Evolutionary conservation across 192 early-diverging fungal species (phyloP), one percentile per base, ranked within the genome.

Genomic region (Dissophora globulifera): DNA sequence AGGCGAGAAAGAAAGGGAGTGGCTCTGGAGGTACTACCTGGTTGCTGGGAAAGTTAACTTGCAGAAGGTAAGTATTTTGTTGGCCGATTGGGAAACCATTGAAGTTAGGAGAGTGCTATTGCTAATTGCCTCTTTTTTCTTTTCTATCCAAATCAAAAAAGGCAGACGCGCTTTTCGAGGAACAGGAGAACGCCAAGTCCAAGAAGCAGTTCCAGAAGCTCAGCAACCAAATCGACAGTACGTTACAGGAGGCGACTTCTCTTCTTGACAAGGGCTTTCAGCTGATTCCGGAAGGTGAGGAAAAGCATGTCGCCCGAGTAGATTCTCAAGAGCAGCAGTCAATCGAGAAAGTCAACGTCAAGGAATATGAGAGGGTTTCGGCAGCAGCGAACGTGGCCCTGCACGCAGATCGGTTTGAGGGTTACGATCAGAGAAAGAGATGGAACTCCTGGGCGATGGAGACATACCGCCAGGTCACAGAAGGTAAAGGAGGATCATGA

Each of bases 361-460:
- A 76, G 53, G 61, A 54, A 13, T 52, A 66, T 32, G 72, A 76
- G 41, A 76, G 61, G 58, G 52, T 62, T 17, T 56, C 72, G 8
- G 58, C 63, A 1, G 72, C 72, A 5, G 72, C 72, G 4, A 76
- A 76, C 31, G 72, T 76, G 11, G 72, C 72, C 0, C 20, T 76
- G 9, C 72, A 76, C 35, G 72, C 72, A 4, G 72, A 76, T 41
- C 50, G 72, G 12, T 67, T 76, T 43, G 72, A 76, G 16, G 72
- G 67, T 15, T 76, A 76, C 40, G 72, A 76, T 4, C 63, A 50
- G 2, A 20, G 72, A n/a, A 76, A 76, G 52, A 20, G 61, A 40
- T 76, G 72, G 72, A 76, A 76, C 25, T 50, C 50, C 15, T 76
- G 72, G 72, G 72, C 63, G 4, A 25, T 76, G 26, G 64, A 76